Evolutionary conservation across 257 asterid species (phyloP), one percentile per base, ranked within the genome.

Genomic region (Pogostemon cablin): DNA sequence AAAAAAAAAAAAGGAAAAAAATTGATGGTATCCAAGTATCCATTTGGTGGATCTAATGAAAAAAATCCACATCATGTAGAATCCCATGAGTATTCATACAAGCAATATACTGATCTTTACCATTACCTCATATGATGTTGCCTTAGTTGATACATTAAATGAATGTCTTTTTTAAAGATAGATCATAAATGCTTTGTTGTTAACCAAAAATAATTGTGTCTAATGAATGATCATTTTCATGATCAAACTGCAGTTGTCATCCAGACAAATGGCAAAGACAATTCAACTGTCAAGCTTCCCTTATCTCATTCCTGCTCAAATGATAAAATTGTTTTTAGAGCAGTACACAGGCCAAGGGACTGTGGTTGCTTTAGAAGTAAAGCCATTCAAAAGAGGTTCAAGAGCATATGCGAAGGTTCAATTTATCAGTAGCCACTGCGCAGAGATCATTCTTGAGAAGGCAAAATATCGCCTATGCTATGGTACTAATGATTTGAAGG

Each of bases 351-450:
- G 87, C 40, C 47, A 2, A 11, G 95, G 84, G 47, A 78, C 87
- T 20, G 69, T 91, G 41, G 72, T 59, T 67, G 96, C 88, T 54
- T 37, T 88, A 65, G 87, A 93, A 71, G 90, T 93, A 40, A 87
- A 83, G 74, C 72, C 6, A 25, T 20, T 73, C 62, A 86, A 73
- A 74, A 32, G 41, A 3, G 87, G 90, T 42, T 4, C 20, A 9
- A 83, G 95, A 72, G 80, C 96, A 57, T 85, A 72, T 56, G 97
- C 97, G 4, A 84, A 17, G 58, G 97, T 93, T 42, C 97, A 93
- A 73, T 93, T 91, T 59, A 71, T 53, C 8, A 25, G 61, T 17
- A 43, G n/a, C 68, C 12, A 0, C 8, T 40, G 60, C 39, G 92
- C 88, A 1, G 82, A 80, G 5, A 37, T 0, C 0, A 83, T 87